Evolutionary conservation across 164 flowering plant genomes (phyloP).

Genomic region (Liriodendron chinense): DNA sequence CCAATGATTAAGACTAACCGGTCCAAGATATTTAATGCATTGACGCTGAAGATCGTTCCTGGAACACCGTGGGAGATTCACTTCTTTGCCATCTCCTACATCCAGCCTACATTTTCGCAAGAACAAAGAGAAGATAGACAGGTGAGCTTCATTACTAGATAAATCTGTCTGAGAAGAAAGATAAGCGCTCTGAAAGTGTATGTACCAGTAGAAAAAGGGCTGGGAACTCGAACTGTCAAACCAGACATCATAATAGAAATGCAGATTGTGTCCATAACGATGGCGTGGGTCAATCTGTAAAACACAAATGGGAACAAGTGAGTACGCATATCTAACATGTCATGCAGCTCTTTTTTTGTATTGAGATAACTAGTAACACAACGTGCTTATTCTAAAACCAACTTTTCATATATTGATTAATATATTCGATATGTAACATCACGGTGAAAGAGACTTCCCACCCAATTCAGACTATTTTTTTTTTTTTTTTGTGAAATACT

Average conservation of each 20-base stretch:
- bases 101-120: slow-evolving; percentile 52
- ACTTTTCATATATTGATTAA: neutral
- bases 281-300: slow-evolving; percentile 72
- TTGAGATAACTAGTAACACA: neutral
- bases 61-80: slow-evolving; percentile 46
- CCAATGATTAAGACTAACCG: slow-evolving; percentile 39
- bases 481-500: neutral
- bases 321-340: neutral
- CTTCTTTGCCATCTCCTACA: slow-evolving; percentile 70
- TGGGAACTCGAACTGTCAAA: slow-evolving; percentile 47
- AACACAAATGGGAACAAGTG: neutral
- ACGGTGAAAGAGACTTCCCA: neutral
- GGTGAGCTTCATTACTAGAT: neutral
- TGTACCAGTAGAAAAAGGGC: slow-evolving; percentile 81
- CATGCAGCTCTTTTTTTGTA: neutral
- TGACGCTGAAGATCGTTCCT: slow-evolving; percentile 51
- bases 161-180: neutral
- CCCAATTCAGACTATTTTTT: neutral
- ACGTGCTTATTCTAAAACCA: neutral
- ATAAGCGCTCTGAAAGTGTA: neutral
- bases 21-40: slow-evolving; percentile 75
- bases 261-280: slow-evolving; percentile 68
- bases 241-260: slow-evolving; percentile 64
- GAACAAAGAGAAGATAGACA: neutral
- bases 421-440: neutral